Conservation (phyloP, 805 yeast genomes). For the Maudiozyma barnettii region DNA sequence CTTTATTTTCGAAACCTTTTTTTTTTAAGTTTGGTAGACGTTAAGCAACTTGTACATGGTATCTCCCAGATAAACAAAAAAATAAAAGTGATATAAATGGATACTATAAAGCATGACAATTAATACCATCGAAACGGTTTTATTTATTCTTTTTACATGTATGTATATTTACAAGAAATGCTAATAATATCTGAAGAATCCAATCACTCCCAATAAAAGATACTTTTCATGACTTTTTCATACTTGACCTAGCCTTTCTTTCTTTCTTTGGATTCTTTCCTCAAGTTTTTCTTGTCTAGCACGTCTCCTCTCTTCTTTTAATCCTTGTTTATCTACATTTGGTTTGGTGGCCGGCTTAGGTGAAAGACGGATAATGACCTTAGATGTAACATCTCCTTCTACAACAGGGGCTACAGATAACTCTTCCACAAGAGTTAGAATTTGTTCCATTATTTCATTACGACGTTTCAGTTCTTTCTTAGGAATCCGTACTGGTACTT, state of each 20-base stretch:
- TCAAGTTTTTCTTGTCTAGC: slow-evolving; percentile 30
- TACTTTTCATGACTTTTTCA: background rate
- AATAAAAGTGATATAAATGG: no score
- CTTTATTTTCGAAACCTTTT: no score
- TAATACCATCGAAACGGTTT: no score
- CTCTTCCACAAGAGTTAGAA: slow-evolving; percentile 24
- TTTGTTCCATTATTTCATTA: slow-evolving; percentile 22
- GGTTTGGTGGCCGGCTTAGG: slow-evolving; percentile 15
- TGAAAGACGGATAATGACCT: slow-evolving; percentile 23
- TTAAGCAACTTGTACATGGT: no score
- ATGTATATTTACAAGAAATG: background rate
- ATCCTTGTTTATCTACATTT: slow-evolving; percentile 23
- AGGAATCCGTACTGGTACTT: slow-evolving; percentile 12
- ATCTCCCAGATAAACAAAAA: no score
- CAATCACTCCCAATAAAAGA: background rate
- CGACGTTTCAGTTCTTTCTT: slow-evolving; percentile 31
- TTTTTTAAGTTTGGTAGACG: no score
- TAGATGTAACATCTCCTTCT: slow-evolving; percentile 25
- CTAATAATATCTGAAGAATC: background rate
- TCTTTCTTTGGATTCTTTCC: slow-evolving; percentile 18
- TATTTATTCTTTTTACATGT: no score
- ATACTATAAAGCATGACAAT: no score
- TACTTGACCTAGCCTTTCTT: background rate
- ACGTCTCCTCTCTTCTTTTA: slow-evolving; percentile 28
- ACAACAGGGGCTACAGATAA: slow-evolving; percentile 16